Evolutionary conservation across 169 alveolate genomes (phyloP), one percentile per base, ranked within the genome.

Genomic region (Plasmodium yoelii): DNA sequence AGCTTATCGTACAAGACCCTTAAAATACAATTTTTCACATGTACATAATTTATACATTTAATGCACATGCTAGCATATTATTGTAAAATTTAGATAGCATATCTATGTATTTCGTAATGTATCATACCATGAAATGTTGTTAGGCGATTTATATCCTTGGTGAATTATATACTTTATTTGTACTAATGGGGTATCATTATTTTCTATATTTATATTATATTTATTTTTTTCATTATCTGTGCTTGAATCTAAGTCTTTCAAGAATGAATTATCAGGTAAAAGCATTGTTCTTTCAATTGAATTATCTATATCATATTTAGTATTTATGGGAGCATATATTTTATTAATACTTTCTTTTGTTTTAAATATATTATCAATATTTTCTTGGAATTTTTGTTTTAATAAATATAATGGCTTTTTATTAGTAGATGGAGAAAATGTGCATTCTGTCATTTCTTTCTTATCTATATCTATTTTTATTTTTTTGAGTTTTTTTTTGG

Each of bases 401-500:
- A 84, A 42, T 70, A 77, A 65, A 65, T 77, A 77, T 3, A 47
- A 8, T 18, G 89, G 89, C 28, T 51, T 77, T 51, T 49, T 42
- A 13, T 44, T 71, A 47, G 51, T 61, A 15, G 55, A 15, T n/a
- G 87, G 87, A 42, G 18, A 84, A 84, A 84, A 84, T 18, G 91
- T 68, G 51, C 91, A 84, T 57, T 84, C 91, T n/a, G 61, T 57
- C 91, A 84, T 84, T 84, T 84, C 91, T 57, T 60, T n/a, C n/a
- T 44, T 64, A 24, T 55, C 57, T 13, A 6, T 42, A 24, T 84
- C 75, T 19, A 24, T 64, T 73, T 84, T 84, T 15, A 84, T 26
- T 5, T 19, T 28, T 57, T 84, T 56, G 46, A 84, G 44, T 55
- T 84, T 84, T 57, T 84, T 56, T 49, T 61, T 70, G 51, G 56